Evolutionary conservation across 208 protist species (phyloP).

Genomic region (Wallacemonas sp.): DNA sequence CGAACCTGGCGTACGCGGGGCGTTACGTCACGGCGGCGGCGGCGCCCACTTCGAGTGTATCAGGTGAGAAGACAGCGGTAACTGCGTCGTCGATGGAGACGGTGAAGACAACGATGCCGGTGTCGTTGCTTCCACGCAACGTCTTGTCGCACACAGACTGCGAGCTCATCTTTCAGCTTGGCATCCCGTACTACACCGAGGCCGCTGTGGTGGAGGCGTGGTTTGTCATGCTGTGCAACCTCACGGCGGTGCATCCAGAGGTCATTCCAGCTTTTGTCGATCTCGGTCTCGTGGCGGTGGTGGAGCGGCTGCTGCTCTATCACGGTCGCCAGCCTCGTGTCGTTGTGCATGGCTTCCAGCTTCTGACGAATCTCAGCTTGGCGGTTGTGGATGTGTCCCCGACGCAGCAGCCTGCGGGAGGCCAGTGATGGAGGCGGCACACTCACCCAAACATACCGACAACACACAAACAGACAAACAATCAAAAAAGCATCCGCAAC

Average conservation of each 20-base stretch:
- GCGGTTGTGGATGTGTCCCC: neutral
- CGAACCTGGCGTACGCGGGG: conserved; percentile 27
- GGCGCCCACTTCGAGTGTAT: neutral
- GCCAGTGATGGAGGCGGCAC: no score
- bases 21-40: neutral
- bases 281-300: conserved; percentile 36
- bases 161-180: conserved; percentile 17
- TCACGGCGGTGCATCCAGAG: conserved; percentile 34
- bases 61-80: neutral
- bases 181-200: conserved; percentile 30
- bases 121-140: neutral
- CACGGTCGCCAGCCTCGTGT: conserved; percentile 26
- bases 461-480: no score
- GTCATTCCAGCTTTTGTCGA: conserved; percentile 27
- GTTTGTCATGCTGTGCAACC: conserved; percentile 41
- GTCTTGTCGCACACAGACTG: conserved; percentile 13
- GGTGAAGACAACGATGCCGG: neutral
- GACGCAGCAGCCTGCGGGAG: no score
- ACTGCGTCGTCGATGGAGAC: neutral
- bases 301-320: conserved; percentile 48
- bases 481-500: no score
- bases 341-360: conserved; percentile 37
- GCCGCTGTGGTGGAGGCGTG: conserved; percentile 38
- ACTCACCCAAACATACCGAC: no score
- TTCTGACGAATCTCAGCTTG: conserved; percentile 35